These are phyloP conservation scores for Fusarium sororula DNA, from an alignment of 2,329 filamentous ascomycete species.

Conservation along the genomic window DNA sequence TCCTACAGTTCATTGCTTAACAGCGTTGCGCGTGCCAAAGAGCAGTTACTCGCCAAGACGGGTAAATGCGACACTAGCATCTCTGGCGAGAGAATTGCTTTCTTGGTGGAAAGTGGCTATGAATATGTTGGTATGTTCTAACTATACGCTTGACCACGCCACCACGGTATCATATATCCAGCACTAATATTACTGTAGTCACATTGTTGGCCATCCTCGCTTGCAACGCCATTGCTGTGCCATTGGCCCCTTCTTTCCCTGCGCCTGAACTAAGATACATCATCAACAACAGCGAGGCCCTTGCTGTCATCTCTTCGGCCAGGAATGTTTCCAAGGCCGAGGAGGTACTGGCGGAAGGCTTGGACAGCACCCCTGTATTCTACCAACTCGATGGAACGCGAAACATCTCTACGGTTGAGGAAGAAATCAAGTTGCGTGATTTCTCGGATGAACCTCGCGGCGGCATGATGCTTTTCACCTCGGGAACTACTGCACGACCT, in stretches of 20 bases:
- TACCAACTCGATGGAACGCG: conserved; percentile 75
- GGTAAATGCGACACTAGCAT: not conserved
- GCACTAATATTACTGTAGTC: conserved; percentile 61
- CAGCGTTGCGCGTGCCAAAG: not conserved
- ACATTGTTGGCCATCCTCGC: conserved; percentile 88
- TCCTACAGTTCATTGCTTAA: not conserved
- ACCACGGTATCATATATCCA: not conserved
- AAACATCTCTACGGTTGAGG: conserved; percentile 58
- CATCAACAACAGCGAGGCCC: conserved; percentile 83
- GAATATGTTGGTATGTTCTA: conserved; percentile 89
- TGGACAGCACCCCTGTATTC: conserved; percentile 69
- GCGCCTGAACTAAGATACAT: conserved; percentile 89
- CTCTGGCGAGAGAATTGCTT: conserved; percentile 82
- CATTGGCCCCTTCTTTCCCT: conserved; percentile 87
- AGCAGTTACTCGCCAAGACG: not conserved
- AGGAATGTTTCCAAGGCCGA: conserved; percentile 80
- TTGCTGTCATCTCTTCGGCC: conserved; percentile 79
- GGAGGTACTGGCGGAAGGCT: conserved; percentile 73
- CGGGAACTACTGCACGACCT: conserved; percentile 91
- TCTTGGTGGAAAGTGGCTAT: conserved; percentile 95
- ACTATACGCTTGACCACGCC: fast-evolving
- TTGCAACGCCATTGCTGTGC: conserved; percentile 87
- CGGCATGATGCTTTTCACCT: conserved; percentile 98
- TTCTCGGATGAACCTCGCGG: conserved; percentile 62
- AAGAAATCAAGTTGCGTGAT: conserved; percentile 62